Conservation (phyloP, 1,284 basidiomycete species). For the Meira miltonrushii region DNA sequence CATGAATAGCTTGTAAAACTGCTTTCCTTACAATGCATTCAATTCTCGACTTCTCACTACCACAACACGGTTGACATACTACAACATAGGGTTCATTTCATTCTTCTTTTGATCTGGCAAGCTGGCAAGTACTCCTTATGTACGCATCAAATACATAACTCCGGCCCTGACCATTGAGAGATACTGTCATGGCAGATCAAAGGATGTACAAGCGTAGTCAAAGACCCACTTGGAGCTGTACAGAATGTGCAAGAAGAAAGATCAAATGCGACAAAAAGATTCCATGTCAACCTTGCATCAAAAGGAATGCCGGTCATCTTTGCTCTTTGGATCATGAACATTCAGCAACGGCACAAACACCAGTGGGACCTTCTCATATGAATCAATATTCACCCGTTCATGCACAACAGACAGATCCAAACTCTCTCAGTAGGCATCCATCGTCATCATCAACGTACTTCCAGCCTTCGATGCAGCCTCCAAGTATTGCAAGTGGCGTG, state of each 20-base stretch:
- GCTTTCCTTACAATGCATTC: too few species aligned
- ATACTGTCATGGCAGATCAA: not conserved
- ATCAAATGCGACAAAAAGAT: constrained; percentile 37
- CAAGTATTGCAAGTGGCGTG: not conserved
- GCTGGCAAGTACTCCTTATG: too few species aligned
- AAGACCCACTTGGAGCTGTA: constrained; percentile 33
- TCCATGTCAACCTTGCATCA: constrained; percentile 32
- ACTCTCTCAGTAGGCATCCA: not conserved
- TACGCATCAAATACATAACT: too few species aligned
- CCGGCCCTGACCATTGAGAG: too few species aligned
- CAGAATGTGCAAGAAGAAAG: constrained; percentile 36
- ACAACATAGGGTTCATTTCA: too few species aligned
- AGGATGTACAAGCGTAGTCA: constrained; percentile 3
- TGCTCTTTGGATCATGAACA: constrained; percentile 14
- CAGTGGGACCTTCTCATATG: not conserved
- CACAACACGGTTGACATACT: too few species aligned
- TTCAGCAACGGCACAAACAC: not conserved
- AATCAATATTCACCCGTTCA: not conserved
- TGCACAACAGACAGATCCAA: not conserved
- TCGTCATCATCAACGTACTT: not conserved
- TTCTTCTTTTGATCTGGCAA: too few species aligned
- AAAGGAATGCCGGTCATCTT: constrained; percentile 24
- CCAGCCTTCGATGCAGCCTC: not conserved
- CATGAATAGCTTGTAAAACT: too few species aligned
- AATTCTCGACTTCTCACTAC: too few species aligned